Conservation (phyloP, 345 rosid genomes). For the Combretum micranthum region DNA sequence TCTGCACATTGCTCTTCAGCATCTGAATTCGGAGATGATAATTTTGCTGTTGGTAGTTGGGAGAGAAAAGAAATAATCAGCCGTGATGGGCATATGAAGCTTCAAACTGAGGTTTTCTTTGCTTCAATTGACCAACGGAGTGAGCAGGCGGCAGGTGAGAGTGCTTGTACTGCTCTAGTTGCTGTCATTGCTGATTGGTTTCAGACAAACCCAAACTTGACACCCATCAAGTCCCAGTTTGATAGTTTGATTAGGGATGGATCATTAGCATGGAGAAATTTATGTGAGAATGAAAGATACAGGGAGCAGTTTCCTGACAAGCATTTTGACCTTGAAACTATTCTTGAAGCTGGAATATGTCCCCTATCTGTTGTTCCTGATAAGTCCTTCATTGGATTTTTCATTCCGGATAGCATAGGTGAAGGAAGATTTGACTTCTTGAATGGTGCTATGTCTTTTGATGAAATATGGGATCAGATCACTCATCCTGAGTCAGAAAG, state of each 20-base stretch:
- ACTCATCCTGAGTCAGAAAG: slow-evolving; percentile 37
- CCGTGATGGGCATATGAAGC: slow-evolving; percentile 88
- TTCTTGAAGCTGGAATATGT: slow-evolving; percentile 68
- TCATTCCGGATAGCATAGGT: slow-evolving; percentile 72
- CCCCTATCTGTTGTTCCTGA: slow-evolving; percentile 53
- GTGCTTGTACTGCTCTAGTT: slow-evolving; percentile 89
- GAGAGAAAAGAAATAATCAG: slow-evolving; percentile 67
- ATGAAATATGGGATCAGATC: slow-evolving; percentile 87
- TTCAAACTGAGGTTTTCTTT: slow-evolving; percentile 57
- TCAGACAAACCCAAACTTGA: slow-evolving; percentile 52
- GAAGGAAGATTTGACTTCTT: slow-evolving; percentile 66
- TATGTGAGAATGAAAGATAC: slow-evolving; percentile 68
- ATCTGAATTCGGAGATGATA: slow-evolving; percentile 88
- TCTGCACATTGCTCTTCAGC: slow-evolving; percentile 47
- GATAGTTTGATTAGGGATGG: slow-evolving; percentile 88
- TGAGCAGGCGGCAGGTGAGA: slow-evolving; percentile 83
- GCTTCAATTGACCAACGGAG: slow-evolving; percentile 95
- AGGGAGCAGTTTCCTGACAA: slow-evolving; percentile 74
- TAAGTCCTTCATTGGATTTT: slow-evolving; percentile 83
- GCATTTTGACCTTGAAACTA: slow-evolving; percentile 90
- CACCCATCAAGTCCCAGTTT: slow-evolving; percentile 85
- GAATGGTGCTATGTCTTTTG: slow-evolving; percentile 84
- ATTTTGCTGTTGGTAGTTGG: slow-evolving; percentile 83
- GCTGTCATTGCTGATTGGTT: slow-evolving; percentile 94
- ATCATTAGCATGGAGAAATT: slow-evolving; percentile 83